Evolutionary conservation across 176 grass and related monocot species (phyloP).

Genomic region (Aegilops speltoides): DNA sequence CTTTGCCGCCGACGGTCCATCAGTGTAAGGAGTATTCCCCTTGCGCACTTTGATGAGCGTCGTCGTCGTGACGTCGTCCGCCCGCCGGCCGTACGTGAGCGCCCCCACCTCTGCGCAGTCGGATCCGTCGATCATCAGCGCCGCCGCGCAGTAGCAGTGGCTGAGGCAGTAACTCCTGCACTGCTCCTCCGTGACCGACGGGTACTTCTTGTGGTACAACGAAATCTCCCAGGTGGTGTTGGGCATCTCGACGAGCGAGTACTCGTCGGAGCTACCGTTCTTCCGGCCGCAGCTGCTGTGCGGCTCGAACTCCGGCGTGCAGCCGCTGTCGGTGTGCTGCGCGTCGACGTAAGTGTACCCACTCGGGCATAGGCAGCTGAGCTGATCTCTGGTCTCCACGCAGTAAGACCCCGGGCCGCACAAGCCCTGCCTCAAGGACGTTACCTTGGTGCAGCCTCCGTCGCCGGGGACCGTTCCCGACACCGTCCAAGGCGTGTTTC

Average conservation of each 20-base stretch:
- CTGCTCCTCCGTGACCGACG: neutral
- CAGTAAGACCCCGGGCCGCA: constrained; percentile 22
- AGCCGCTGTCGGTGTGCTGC: constrained; percentile 6
- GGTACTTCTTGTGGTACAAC: neutral
- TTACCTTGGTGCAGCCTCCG: constrained; percentile 17
- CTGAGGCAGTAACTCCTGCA: neutral
- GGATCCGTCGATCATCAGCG: neutral
- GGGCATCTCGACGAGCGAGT: neutral
- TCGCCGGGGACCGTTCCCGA: neutral
- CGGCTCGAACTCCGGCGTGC: constrained; percentile 21
- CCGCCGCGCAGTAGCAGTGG: constrained; percentile 16
- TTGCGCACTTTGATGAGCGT: neutral
- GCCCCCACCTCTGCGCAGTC: constrained; percentile 4
- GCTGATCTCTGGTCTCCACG: neutral
- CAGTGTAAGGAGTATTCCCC: too few relatives aligned
- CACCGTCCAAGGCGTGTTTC: neutral
- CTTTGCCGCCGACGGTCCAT: too few relatives aligned
- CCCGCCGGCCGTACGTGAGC: neutral
- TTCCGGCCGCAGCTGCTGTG: constrained; percentile 5
- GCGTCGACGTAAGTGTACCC: neutral
- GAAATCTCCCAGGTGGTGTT: constrained; percentile 22
- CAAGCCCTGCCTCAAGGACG: neutral
- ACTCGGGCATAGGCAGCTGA: constrained; percentile 9
- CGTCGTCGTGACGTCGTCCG: neutral
- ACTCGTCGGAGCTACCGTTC: neutral